Conservation (phyloP, 768 basidiomycete genomes). For the Leccinum disarticulatum region DNA sequence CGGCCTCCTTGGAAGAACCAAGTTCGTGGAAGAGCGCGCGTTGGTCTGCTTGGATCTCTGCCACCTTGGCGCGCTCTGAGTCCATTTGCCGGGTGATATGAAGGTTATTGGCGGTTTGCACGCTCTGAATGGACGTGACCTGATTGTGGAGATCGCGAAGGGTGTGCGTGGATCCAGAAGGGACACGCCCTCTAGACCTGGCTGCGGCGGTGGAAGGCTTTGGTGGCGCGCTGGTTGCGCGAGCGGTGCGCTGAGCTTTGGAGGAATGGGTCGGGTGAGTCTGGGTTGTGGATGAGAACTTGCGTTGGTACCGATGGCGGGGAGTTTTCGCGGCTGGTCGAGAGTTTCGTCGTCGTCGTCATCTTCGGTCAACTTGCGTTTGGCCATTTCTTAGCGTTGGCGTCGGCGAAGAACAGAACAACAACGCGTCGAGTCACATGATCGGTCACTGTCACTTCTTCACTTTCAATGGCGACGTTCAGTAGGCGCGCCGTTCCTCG, state of each 20-base stretch:
- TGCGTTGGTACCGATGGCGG: slow-evolving; percentile 52
- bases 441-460: not conserved
- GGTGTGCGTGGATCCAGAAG: slow-evolving; percentile 33
- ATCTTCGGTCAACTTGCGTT: slow-evolving; percentile 29
- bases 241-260: slow-evolving; percentile 39
- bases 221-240: slow-evolving; percentile 73
- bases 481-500: slow-evolving; percentile 13
- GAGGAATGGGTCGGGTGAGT: slow-evolving; percentile 51
- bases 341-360: slow-evolving; percentile 47
- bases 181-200: slow-evolving; percentile 25
- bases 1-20: slow-evolving; percentile 57
- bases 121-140: slow-evolving; percentile 49
- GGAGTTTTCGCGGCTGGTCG: slow-evolving; percentile 62
- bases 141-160: slow-evolving; percentile 55
- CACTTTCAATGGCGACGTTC: slow-evolving; percentile 15
- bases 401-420: slow-evolving; percentile 13
- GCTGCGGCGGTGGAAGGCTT: slow-evolving; percentile 31
- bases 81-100: slow-evolving; percentile 65
- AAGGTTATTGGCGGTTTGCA: slow-evolving; percentile 53
- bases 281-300: slow-evolving; percentile 51
- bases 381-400: slow-evolving; percentile 24
- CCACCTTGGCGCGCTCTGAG: slow-evolving; percentile 62
- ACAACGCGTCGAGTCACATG: slow-evolving; percentile 33
- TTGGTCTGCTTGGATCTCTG: slow-evolving; percentile 64
- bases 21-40: slow-evolving; percentile 57